These are phyloP conservation scores for Physaria fendleri DNA, from an alignment of 345 rosid genomes.

Conservation along the genomic window DNA sequence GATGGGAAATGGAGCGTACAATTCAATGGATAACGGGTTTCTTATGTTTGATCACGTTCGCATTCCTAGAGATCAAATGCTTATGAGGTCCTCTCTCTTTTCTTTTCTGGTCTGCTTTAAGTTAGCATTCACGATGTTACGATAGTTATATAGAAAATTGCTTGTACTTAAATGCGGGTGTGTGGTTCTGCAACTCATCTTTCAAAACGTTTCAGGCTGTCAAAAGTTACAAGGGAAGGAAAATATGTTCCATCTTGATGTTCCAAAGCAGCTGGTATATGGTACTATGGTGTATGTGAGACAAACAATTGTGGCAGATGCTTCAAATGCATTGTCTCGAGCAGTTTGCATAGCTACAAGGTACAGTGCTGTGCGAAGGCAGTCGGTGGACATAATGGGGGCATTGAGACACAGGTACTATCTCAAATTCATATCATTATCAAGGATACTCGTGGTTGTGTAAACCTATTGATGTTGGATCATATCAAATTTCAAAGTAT, in stretches of 20 bases:
- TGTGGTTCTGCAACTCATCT: slow-evolving; percentile 16
- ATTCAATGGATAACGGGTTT: slow-evolving; percentile 88
- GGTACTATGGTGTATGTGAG: slow-evolving; percentile 93
- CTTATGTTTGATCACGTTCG: slow-evolving; percentile 74
- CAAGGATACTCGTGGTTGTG: background rate
- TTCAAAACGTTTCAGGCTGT: slow-evolving; percentile 51
- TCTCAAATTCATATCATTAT: background rate
- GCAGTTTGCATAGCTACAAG: slow-evolving; percentile 91
- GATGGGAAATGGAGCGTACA: slow-evolving; percentile 82
- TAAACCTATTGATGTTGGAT: background rate
- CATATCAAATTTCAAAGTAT: background rate
- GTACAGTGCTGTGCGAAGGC: slow-evolving; percentile 88
- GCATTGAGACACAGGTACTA: slow-evolving; percentile 72
- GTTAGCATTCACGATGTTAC: background rate
- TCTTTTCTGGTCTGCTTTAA: background rate
- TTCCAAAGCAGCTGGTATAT: slow-evolving; percentile 76
- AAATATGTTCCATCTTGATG: slow-evolving; percentile 55
- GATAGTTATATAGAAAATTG: slow-evolving; percentile 5
- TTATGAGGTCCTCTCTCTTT: slow-evolving; percentile 54
- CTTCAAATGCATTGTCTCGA: slow-evolving; percentile 68
- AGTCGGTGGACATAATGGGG: slow-evolving; percentile 70
- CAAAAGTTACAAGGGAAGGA: slow-evolving; percentile 85
- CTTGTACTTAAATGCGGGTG: background rate
- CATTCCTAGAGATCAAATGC: slow-evolving; percentile 86
- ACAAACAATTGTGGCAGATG: slow-evolving; percentile 68